Evolutionary conservation across 257 asterid genomes (phyloP), one percentile per base, ranked within the genome.

Genomic region (Salvia rosmarinus): DNA sequence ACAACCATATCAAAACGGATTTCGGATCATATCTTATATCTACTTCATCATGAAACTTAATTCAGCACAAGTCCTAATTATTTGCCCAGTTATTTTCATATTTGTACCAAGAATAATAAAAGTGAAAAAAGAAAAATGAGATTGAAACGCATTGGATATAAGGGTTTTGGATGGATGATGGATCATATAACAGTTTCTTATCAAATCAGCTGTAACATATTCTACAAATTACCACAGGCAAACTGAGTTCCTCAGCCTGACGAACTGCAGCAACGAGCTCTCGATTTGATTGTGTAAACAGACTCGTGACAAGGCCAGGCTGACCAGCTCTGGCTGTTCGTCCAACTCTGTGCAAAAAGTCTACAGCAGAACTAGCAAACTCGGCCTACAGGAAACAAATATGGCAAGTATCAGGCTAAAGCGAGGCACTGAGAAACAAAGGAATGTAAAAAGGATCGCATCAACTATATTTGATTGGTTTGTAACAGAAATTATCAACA

Each of bases 251-350:
- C 75, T 87, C 96, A 54, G 98, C 96, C 50, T 80, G 90, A 43
- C 95, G 93, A 80, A 94, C 96, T 51, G 99, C 91, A 65, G 88
- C 82, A 46, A 91, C 99, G 56, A 94, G 98, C 73, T 91, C 96
- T 14, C 89, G 70, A 40, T 84, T 89, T 52, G 90, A 79, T 76
- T 87, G 82, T 6, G 82, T 82, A 71, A 68, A 89, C 9, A 95
- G 82, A 82, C 96, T 94, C 25, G 99, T 88, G 65, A 95, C 99
- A 32, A 91, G 88, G 47, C 99, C 99, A 20, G 80, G 82, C 77
- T 88, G 89, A 57, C 98, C 98, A 9, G 99, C 98, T 83, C 99
- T 89, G 43, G 97, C 99, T 66, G 98, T 95, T 39, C 98, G 86
- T 17, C 98, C 99, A 63, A 95, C 97, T 82, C 99, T 85, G 83